Base-by-base conservation (phyloP, 1,139 yeast species). In the Casaregolazyma suthepensis region DNA sequence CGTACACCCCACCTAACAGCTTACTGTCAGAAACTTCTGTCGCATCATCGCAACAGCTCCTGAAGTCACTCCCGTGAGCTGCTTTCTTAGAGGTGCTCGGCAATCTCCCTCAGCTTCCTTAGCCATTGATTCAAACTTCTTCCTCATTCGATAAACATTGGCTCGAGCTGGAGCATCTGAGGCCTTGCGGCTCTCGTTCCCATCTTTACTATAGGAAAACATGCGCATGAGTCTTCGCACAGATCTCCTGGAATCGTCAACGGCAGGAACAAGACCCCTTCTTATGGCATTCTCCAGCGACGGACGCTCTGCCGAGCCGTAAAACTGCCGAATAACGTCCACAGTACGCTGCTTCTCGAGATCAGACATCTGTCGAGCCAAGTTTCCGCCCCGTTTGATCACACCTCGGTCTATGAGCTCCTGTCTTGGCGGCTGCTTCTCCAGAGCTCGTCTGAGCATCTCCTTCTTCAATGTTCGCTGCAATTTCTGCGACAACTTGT, bases 131-230 rank as follows among this genome's bases (percentile, higher is more conserved):
- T 63, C 67, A 54, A 63, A 60, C 58, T 57, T 56, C 46, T 50
- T 48, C 29, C 60, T 57, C 61, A 64, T 54, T 26, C 57, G 55
- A 48, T 59, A 53, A 15, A 64, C 67, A 38, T 56, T 62, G 35
- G 67, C 67, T 20, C 67, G 42, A 3, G 66, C 56, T 9, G 66
- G 66, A 1, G 65, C 62, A 22, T 59, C 59, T 1, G 18, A 29
- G 23, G 56, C 46, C n/a, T 17, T 42, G 2, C n/a, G 37, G 12
- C 29, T 38, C 22, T 15, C 35, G 19, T 48, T 40, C 44, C 51
- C 50, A 23, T 47, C 53, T 20, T 51, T 53, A 53, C 62, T 59
- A 46, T 63, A 61, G 23, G 65, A 57, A 49, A 63, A 64, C 63
- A 62, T 62, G 40, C 64, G 56, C 1, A 62, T 57, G 48, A 64